Evolutionary conservation across 2,329 filamentous ascomycete genomes (phyloP).

Genomic region (Apiospora koreana): DNA sequence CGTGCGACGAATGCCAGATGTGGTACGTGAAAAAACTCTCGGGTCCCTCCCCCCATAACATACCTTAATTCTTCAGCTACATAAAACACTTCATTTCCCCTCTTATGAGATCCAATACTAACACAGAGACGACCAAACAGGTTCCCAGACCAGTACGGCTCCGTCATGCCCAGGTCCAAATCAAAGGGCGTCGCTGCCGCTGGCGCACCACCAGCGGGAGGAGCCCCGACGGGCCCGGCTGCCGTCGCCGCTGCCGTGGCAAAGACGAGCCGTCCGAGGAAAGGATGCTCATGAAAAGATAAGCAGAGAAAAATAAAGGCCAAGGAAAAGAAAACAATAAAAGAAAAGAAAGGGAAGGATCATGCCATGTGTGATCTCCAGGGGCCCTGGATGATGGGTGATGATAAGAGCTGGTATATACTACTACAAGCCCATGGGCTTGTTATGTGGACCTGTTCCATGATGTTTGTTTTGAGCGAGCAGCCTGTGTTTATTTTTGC

Average conservation of each 20-base stretch:
- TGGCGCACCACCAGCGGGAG: neutral
- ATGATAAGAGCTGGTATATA: neutral
- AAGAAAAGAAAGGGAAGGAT: no score
- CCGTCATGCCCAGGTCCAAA: neutral
- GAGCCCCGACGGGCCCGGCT: neutral
- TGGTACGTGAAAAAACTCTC: constrained; percentile 16
- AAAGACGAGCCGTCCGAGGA: neutral
- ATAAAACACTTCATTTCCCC: no score
- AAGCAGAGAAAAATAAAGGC: neutral
- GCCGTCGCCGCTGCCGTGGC: neutral
- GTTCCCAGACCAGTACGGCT: constrained; percentile 23
- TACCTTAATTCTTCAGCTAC: no score
- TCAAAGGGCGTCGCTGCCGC: neutral
- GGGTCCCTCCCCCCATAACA: no score
- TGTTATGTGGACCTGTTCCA: neutral
- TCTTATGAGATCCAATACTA: no score
- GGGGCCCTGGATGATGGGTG: neutral
- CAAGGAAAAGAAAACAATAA: no score
- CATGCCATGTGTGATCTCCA: neutral
- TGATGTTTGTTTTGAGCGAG: neutral
- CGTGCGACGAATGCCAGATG: constrained; percentile 36
- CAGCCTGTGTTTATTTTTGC: neutral
- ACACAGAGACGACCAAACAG: no score
- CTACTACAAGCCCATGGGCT: neutral
- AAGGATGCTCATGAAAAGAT: neutral